Evolutionary conservation across 2,329 filamentous ascomycete genomes (phyloP), one percentile per base, ranked within the genome.

Genomic region (Coniochaeta sp.): DNA sequence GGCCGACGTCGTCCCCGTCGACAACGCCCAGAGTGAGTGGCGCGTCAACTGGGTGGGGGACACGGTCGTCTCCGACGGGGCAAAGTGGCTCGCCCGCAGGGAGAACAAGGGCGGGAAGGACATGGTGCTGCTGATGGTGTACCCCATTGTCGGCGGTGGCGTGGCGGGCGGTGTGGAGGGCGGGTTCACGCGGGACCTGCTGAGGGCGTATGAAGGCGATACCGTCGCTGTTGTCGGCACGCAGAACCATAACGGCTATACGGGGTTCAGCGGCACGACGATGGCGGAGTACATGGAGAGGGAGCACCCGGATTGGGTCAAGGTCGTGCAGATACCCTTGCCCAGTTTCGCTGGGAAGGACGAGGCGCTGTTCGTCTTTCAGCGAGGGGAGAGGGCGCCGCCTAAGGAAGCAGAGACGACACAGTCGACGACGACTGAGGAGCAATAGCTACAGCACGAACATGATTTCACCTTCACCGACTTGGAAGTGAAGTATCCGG

Each of bases 271-370:
- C 51, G 72, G 77, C 57, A 70, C 77, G 65, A 82, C 77, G 22
- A 81, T 88, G 64, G 83, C 84, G 58, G 76, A 83, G 60, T 90
- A 82, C 71, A 82, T 89, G 69, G 76, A 68, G 54, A 69, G 65
- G 47, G 78, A 85, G 61, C 75, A 80, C 58, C 64, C 61, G 24
- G 72, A 71, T 1, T 90, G 83, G 78, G 73, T 75, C 48, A 77
- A 79, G 64, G 72, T 79, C 2, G 74, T 80, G 13, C 83, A 86
- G 69, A 73, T 89, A 55, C 77, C 86, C 4, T 64, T 91, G 61
- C 86, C 86, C 20, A 88, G 84, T 64, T 90, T 90, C 67, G 81
- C 85, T 3, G 86, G 83, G 26, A 90, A 90, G 65, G 87, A 91
- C 59, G 86, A 91, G 67, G 86, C 82, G 0, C 61, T 90, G 51